Conservation (phyloP, 2,329 filamentous ascomycete species). For the Gremmenia infestans region DNA sequence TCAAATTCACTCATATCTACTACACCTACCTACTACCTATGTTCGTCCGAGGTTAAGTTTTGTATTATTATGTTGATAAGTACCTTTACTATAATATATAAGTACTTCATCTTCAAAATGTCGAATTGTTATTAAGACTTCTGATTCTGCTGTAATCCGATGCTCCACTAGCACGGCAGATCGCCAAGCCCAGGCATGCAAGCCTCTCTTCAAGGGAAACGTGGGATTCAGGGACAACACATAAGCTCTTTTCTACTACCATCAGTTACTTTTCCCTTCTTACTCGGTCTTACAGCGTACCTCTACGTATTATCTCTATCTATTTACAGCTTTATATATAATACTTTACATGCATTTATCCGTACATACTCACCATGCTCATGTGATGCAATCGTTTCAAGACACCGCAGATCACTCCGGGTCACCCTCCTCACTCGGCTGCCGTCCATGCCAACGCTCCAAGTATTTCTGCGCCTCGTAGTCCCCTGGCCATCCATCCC, state of each 20-base stretch:
- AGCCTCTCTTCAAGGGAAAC: too few relatives aligned
- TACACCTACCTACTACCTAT: too few relatives aligned
- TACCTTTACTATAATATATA: too few relatives aligned
- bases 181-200: not conserved
- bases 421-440: not conserved
- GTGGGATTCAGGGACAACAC: not conserved
- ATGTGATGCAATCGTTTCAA: not conserved
- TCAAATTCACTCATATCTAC: too few relatives aligned
- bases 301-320: not conserved
- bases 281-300: not conserved
- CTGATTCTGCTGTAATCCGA: too few relatives aligned
- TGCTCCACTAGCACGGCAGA: not conserved
- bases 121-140: too few relatives aligned
- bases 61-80: too few relatives aligned
- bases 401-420: not conserved
- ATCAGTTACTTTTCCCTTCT: too few relatives aligned
- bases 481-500: slow-evolving; percentile 29
- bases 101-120: too few relatives aligned
- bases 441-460: not conserved
- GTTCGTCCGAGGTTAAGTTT: too few relatives aligned
- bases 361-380: not conserved
- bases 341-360: not conserved
- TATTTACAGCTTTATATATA: not conserved
- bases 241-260: too few relatives aligned
- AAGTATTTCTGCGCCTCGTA: slow-evolving; percentile 16